phyloP scores from a whole-genome alignment of 2,329 filamentous ascomycete species.

The Colletotrichum sp. region DNA sequence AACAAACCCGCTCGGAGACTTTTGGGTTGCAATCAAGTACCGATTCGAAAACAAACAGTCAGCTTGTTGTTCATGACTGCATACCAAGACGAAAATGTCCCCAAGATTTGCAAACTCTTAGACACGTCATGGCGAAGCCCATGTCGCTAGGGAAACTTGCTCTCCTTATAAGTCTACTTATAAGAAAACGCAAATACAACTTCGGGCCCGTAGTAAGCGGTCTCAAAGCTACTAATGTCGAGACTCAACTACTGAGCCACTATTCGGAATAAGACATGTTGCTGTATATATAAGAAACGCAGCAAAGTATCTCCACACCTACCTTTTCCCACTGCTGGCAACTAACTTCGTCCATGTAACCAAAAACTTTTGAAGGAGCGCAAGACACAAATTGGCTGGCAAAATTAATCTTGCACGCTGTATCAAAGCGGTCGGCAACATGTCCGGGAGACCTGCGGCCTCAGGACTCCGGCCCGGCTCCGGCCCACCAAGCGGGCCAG shows the following conservation, averaged over 20 bases:
- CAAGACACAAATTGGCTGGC: not conserved
- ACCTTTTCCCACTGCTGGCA: not conserved
- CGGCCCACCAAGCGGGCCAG: not conserved
- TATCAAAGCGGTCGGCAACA: not conserved
- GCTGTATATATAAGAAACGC: not conserved
- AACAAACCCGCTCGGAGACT: not conserved
- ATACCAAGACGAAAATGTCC: not conserved
- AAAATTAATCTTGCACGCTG: not conserved
- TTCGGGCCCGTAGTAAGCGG: not conserved
- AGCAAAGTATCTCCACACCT: not conserved
- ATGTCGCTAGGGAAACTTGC: not conserved
- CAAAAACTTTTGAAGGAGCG: not conserved
- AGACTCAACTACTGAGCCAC: not conserved
- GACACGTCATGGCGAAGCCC: not conserved
- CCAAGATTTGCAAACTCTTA: not conserved
- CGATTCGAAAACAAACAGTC: not conserved
- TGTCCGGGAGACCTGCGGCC: not conserved
- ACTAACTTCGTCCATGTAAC: not conserved
- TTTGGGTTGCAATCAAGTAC: not conserved
- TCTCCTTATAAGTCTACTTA: not conserved
- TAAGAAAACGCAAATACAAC: not conserved
- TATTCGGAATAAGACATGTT: not conserved
- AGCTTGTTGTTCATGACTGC: not conserved
- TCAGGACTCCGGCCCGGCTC: not conserved
- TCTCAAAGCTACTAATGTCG: not conserved